A percentile compares a stretch with the other conserved stretches of the same genome.
Conservation (phyloP, 169 alveolate species). For the Eimeria tenella region DNA sequence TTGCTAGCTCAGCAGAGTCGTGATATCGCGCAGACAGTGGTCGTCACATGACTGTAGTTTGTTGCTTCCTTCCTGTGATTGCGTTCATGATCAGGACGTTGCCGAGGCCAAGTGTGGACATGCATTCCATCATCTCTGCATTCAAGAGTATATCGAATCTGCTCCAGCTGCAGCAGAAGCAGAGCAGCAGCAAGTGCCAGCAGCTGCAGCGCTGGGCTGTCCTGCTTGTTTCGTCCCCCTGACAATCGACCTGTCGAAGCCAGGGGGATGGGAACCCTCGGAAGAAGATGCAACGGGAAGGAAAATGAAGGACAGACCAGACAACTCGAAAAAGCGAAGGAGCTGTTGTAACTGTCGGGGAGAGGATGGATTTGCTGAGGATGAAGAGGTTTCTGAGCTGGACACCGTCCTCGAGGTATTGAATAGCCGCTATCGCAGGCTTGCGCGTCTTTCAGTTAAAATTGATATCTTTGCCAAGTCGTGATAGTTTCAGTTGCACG, state of each 20-base stretch:
- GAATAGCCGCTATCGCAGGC: neutral
- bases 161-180: slow-evolving; percentile 81
- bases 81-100: slow-evolving; percentile 54
- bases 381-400: slow-evolving; percentile 61
- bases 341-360: neutral
- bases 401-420: slow-evolving; percentile 22
- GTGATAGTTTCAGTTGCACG: too few species aligned
- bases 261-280: slow-evolving; percentile 20
- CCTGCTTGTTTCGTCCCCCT: slow-evolving; percentile 86
- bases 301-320: slow-evolving; percentile 52
- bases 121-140: slow-evolving; percentile 89
- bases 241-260: slow-evolving; percentile 82
- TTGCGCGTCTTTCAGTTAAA: neutral
- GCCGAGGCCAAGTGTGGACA: slow-evolving; percentile 90
- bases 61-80: neutral
- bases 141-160: slow-evolving; percentile 87
- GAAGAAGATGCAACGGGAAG: slow-evolving; percentile 47
- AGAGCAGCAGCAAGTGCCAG: slow-evolving; percentile 23
- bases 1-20: neutral
- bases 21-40: too few species aligned
- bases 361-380: slow-evolving; percentile 30
- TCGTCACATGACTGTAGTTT: neutral
- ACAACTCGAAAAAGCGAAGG: slow-evolving; percentile 47
- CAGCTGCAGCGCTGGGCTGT: slow-evolving; percentile 81
- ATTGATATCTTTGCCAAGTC: neutral